Evolutionary conservation across 805 yeast species (phyloP), one percentile per base, ranked within the genome.

Genomic region (Cyberlindnera petersonii): DNA sequence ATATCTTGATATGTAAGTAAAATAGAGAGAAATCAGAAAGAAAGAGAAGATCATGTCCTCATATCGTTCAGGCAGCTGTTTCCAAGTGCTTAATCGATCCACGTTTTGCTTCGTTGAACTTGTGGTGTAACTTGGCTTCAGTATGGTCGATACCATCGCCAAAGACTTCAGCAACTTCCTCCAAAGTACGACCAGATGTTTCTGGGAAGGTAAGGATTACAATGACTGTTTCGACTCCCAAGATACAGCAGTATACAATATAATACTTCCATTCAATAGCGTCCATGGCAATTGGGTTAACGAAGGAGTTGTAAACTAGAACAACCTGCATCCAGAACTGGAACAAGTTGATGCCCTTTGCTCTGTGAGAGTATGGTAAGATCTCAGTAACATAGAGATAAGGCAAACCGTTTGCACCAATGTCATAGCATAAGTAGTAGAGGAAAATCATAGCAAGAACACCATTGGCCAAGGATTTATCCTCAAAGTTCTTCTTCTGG

Each of bases 361-460:
- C 48, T 56, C 63, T 54, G 20, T 44, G 48, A 9, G 55, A 48
- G 44, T 48, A 59, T 24, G 68, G 59, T 33, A 58, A 43, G 33
- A 58, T 57, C 49, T 69, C 77, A 32, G 77, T 68, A 19, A 65
- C 46, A 48, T 72, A 73, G 24, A 69, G 49, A 46, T 50, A 63
- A 26, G 74, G 74, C 26, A 71, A 59, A 26, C 75, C 75, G 37
- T 69, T 69, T 31, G 55, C 52, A 22, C 69, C 70, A 29, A 66
- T 53, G 40, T 68, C 58, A 54, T 70, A 72, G 26, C 57, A 55
- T 28, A 55, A 43, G 50, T 64, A 61, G 63, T 59, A 70, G 18
- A 72, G 49, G 64, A 71, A 72, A 33, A 74, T 68, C 70, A 72
- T 67, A 6, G 72, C 74, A 41, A 65, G 59, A 15, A 71, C 75